Percentiles rank a stretch among this genome's conserved stretches.
Conservation (phyloP, 306 rosid genomes). For the Sindora glabra region DNA sequence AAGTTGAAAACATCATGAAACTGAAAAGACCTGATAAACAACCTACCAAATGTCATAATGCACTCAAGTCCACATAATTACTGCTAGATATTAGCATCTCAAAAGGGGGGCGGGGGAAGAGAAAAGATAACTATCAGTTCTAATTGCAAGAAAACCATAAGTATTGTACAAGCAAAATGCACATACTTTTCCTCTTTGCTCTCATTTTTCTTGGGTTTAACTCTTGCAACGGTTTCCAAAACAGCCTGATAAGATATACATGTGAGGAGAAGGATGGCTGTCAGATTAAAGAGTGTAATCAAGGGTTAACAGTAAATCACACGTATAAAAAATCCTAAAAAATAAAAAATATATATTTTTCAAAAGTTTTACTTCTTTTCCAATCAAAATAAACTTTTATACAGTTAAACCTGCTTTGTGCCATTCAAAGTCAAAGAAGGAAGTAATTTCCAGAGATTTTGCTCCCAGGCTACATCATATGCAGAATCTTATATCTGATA, state of each 20-base stretch:
- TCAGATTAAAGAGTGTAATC: constrained; percentile 1
- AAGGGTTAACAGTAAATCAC: neutral
- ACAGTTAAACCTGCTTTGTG: neutral
- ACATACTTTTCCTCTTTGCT: constrained; percentile 89
- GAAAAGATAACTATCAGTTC: constrained; percentile 8
- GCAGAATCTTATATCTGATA: neutral
- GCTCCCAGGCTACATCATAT: neutral
- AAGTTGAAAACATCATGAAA: constrained; percentile 83
- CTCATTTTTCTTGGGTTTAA: constrained; percentile 82
- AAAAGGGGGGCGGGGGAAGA: too few species aligned
- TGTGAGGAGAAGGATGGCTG: constrained; percentile 8
- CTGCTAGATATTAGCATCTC: constrained; percentile 1
- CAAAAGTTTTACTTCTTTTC: too few species aligned
- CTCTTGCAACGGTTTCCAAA: constrained; percentile 97
- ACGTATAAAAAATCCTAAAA: neutral
- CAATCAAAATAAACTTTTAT: too few species aligned
- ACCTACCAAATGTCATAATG: constrained; percentile 20
- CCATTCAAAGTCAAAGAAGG: neutral
- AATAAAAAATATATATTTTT: too few species aligned
- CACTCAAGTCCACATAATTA: neutral
- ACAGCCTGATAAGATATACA: constrained; percentile 61
- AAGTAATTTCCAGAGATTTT: too few species aligned
- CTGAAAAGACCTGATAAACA: constrained; percentile 70
- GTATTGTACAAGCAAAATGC: constrained; percentile 24
- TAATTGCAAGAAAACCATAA: constrained; percentile 21